Evolutionary conservation across 2,329 filamentous ascomycete species (phyloP).

Genomic region (Pseudonectria foliicola): DNA sequence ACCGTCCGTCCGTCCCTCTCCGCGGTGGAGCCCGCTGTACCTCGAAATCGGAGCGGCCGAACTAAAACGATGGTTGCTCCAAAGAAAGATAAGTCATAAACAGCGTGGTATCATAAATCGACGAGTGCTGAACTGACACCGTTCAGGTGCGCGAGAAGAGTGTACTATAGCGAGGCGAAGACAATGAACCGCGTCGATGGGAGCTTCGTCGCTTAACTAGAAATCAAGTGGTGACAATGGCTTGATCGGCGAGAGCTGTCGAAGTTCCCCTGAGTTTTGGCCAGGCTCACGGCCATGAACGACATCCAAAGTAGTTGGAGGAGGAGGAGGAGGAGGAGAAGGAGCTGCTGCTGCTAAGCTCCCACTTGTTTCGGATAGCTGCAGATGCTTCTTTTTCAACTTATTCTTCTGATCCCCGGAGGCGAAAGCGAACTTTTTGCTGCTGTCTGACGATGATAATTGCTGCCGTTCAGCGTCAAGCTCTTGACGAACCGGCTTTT

Average conservation of each 20-base stretch:
- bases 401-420: slow-evolving; percentile 15
- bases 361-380: slow-evolving; percentile 34
- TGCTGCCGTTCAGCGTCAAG: slow-evolving; percentile 17
- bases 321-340: slow-evolving; percentile 35
- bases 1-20: slow-evolving; percentile 6
- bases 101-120: slow-evolving; percentile 28
- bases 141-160: too few relatives aligned
- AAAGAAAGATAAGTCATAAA: slow-evolving; percentile 23
- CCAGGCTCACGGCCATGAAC: slow-evolving; percentile 30
- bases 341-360: too few relatives aligned
- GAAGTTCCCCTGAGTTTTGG: slow-evolving; percentile 35
- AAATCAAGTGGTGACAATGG: slow-evolving; percentile 58
- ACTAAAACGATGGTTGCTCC: slow-evolving; percentile 5
- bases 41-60: too few relatives aligned
- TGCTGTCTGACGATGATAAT: slow-evolving; percentile 58
- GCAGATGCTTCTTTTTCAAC: slow-evolving; percentile 38
- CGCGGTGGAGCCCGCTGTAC: too few relatives aligned
- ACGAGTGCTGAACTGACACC: slow-evolving; percentile 10
- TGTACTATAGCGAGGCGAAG: too few relatives aligned
- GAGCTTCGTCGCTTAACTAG: slow-evolving; percentile 20
- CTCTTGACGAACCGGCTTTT: slow-evolving; percentile 17
- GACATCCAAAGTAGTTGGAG: slow-evolving; percentile 40
- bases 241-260: slow-evolving; percentile 58
- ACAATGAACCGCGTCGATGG: too few relatives aligned
- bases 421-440: slow-evolving; percentile 37